Percentiles rank a stretch among this genome's conserved stretches.
These are phyloP conservation scores for Pseudopithomyces maydicus DNA, from an alignment of 2,329 filamentous ascomycete species.

Conservation along the genomic window DNA sequence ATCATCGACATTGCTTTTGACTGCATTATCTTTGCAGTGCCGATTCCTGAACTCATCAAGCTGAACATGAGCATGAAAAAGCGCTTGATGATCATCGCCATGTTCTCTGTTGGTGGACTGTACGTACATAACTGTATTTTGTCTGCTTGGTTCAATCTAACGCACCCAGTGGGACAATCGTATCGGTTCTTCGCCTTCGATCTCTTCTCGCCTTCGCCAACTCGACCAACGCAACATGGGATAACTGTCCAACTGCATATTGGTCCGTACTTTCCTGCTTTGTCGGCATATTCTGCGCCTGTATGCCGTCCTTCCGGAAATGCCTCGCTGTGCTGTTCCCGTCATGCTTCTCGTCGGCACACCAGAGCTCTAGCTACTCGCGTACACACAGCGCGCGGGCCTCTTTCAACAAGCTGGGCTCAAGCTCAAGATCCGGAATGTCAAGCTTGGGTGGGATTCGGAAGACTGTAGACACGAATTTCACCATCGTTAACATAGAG, in stretches of 20 bases:
- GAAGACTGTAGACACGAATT: constrained; percentile 11
- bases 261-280: constrained; percentile 22
- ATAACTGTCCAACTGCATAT: constrained; percentile 26
- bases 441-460: constrained; percentile 7
- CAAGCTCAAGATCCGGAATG: neutral
- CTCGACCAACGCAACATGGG: constrained; percentile 45
- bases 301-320: constrained; percentile 22
- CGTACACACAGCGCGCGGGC: constrained; percentile 1
- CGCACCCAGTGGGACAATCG: constrained; percentile 31
- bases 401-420: constrained; percentile 3
- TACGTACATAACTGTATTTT: neutral
- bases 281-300: constrained; percentile 25
- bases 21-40: constrained; percentile 12
- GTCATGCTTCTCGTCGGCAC: constrained; percentile 11
- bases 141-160: too few relatives aligned
- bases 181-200: constrained; percentile 47
- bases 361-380: constrained; percentile 1
- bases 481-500: constrained; percentile 1
- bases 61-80: constrained; percentile 15
- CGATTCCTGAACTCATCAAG: constrained; percentile 17
- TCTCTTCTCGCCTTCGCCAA: constrained; percentile 47
- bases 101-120: constrained; percentile 18
- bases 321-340: constrained; percentile 40
- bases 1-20: constrained; percentile 16
- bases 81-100: constrained; percentile 13